phyloP scores from a whole-genome alignment of 495 filamentous ascomycete genomes.

The Xylaria castorea region DNA sequence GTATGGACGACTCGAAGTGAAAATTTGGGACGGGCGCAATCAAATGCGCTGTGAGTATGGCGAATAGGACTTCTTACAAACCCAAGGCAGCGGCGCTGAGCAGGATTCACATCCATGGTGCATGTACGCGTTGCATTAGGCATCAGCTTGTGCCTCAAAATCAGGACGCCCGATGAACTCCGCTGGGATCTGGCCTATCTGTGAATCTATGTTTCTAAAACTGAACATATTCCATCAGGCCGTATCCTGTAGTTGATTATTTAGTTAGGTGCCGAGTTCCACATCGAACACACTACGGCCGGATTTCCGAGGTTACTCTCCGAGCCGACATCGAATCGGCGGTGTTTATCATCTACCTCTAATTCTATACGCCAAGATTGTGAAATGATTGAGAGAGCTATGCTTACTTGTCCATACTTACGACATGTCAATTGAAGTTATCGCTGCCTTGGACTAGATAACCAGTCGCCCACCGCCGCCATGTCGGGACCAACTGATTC shows the following conservation, averaged over 20 bases:
- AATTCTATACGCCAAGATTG: not conserved
- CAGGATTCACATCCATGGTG: not conserved
- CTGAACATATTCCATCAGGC: not conserved
- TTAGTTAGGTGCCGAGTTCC: not conserved
- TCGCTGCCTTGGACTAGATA: not conserved
- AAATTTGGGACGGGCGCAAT: not conserved
- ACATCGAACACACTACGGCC: not conserved
- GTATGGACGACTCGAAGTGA: not conserved
- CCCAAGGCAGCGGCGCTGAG: not conserved
- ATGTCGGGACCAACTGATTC: not conserved
- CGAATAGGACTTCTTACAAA: not conserved
- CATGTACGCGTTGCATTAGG: not conserved
- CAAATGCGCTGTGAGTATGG: not conserved
- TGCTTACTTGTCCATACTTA: not conserved
- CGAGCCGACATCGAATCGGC: constrained; percentile 5
- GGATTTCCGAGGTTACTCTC: constrained; percentile 5
- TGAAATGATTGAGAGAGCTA: not conserved
- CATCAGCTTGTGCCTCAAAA: not conserved
- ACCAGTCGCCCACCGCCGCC: not conserved
- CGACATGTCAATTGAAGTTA: not conserved
- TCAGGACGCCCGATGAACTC: not conserved
- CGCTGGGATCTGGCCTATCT: not conserved
- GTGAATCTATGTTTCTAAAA: not conserved
- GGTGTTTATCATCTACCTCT: too few relatives aligned
- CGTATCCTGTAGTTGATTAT: not conserved